phyloP scores from a whole-genome alignment of 129 eudicot species.

The Oenanthe sinensis region DNA sequence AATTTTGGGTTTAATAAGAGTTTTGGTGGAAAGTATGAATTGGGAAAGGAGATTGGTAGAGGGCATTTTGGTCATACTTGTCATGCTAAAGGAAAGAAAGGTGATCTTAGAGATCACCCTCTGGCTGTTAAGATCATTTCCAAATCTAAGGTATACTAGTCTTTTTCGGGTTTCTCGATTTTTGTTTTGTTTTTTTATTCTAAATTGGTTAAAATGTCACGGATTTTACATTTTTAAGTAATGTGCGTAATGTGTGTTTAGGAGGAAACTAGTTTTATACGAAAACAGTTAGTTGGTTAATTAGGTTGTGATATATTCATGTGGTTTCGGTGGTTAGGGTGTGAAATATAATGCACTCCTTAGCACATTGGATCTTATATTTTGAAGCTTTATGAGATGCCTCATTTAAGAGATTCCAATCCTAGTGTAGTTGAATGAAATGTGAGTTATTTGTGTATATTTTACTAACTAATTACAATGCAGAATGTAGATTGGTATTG shows the following conservation, averaged over 20 bases:
- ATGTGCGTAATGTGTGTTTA: not conserved
- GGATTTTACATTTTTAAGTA: not conserved
- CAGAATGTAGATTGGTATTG: not conserved
- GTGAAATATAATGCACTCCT: not conserved
- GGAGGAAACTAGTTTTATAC: not conserved
- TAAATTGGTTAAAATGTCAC: not conserved
- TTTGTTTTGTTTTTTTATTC: not conserved
- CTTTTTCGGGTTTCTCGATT: not conserved
- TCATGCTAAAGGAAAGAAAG: slow-evolving; percentile 67
- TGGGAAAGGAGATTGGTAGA: slow-evolving; percentile 88
- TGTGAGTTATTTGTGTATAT: not conserved
- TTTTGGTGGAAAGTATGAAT: slow-evolving; percentile 78
- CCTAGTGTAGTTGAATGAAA: not conserved
- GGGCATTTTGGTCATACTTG: slow-evolving; percentile 99
- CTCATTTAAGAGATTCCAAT: not conserved
- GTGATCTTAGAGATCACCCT: slow-evolving; percentile 69
- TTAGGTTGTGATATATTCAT: not conserved
- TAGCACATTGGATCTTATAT: not conserved
- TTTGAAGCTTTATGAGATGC: not conserved
- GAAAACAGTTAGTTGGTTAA: not conserved
- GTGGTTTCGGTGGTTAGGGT: not conserved
- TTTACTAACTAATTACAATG: not conserved
- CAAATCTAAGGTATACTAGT: slow-evolving; percentile 54
- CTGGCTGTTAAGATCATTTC: slow-evolving; percentile 85
- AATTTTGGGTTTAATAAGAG: slow-evolving; percentile 73